Evolutionary conservation across 1,284 basidiomycete species (phyloP), one percentile per base, ranked within the genome.

Genomic region (Stereum hirsutum): DNA sequence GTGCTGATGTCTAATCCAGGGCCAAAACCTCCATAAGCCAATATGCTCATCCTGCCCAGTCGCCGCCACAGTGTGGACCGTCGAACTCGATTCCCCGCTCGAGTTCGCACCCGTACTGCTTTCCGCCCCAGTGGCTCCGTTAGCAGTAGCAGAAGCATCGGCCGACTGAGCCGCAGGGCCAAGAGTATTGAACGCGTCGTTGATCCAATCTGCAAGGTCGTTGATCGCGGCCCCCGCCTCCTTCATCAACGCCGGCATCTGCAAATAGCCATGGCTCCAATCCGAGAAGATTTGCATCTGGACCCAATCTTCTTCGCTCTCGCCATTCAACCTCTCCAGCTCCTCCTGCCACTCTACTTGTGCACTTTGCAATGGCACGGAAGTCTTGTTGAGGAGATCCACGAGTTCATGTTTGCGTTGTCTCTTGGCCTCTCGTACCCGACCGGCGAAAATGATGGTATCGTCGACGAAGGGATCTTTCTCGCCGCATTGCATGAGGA

Each of bases 391-490:
- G n/a, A n/a, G n/a, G n/a, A n/a, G n/a, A n/a, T n/a, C n/a, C n/a
- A n/a, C n/a, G 42, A 82, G 66, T 51, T 90, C 84, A 15, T 71
- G 66, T 57, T 82, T 85, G 28, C 89, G 77, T 2, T 77, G 75
- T 14, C 88, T 77, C 65, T 96, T 96, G 10, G 95, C 94, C 59
- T 96, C 90, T 19, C 94, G 75, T 15, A 98, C 75, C 32, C 90
- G 81, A 7, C 93, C 95, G 1, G 93, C 91, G 58, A 97, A 91
- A 52, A 98, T 88, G 49, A 98, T 84, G 0, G 89, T 93, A 60
- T 96, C 93, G 62, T 96, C 93, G 23, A 96, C 91, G 54, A 98
- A 91, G 0, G 94, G 94, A 57, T 97, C 95, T 58, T 93, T 93
- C 63, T 98, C 95, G 20, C 90, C 91, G 56, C 90, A 94, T 54